Evolutionary conservation across 805 yeast species (phyloP), one percentile per base, ranked within the genome.

Genomic region (Myxozyma monticola): DNA sequence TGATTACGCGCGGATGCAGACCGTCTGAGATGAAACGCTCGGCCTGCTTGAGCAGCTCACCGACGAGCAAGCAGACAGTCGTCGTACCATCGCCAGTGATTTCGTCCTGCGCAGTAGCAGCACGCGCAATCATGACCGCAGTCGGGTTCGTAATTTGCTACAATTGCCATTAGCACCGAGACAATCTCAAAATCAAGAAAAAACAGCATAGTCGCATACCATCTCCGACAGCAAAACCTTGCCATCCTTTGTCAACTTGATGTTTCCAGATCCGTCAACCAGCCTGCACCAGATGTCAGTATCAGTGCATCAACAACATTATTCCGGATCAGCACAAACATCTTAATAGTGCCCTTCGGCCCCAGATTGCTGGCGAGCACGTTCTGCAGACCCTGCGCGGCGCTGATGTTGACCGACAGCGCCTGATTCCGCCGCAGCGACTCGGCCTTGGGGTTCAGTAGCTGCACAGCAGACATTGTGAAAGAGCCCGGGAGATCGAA

Each of bases 51-150:
- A 93, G 77, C 54, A 93, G 74, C 68, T 91, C 97, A 48, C 99
- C 99, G 37, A 93, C 99, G 48, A 90, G 77, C 56, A 95, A 76
- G 38, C 90, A 91, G 47, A 93, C 99, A 1, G 96, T 85, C 4
- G 98, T 91, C 48, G 99, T 93, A 58, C 99, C 99, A 70, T 93
- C 99, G 43, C 99, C 99, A n/a, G 98, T 87, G 66, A 93, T 88
- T 70, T 93, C 99, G 69, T 93, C 99, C 71, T 93, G 99, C 0
- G 99, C 97, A 39, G 96, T 82, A 42, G 99, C 99, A 12, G 98
- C 99, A 59, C 98, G 79, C 2, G 99, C 75, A 71, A 85, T 85
- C 86, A 85, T 81, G 30, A 85, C 86, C 0, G 95, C 95, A 2
- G 95, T 86, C 9, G 95, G 95, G 56, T 85, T 83, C 67, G 86